Base-by-base conservation (phyloP, 805 yeast species). In the Candida schatavii region DNA sequence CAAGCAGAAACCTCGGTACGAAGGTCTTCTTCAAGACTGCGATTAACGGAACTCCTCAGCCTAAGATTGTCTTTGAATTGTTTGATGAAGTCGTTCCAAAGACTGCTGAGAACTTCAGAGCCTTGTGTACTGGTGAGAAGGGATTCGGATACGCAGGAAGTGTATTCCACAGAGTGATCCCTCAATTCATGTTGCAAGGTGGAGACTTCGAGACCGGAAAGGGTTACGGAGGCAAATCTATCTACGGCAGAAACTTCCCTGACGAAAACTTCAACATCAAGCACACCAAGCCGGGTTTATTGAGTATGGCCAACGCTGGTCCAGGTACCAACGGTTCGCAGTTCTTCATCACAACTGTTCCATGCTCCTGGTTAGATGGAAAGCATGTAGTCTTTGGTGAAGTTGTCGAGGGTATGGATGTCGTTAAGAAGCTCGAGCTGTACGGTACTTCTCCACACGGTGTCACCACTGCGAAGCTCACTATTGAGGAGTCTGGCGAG, bases 281-380 rank as follows among this genome's bases (percentile, higher is more conserved):
- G 61, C 97, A 91, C 72, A 74, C 73, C 75, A 81, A 68, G 81
- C 95, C 76, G 77, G 78, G 78, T 51, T 89, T 78, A 72, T 85
- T 70, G 68, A 88, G 96, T 49, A 91, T 91, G 97, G 97, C 97
- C 66, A 91, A 91, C 66, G 95, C 97, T 50, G 97, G 97, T 56
- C 96, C 95, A 69, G 87, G 88, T 83, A 88, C 97, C 74, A 91
- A 91, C 74, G 97, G 97, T 44, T 89, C 97, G 42, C 98, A 90
- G 74, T 90, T 90, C 73, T 90, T 91, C 80, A 85, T 88, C 74
- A 88, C 97, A 67, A 88, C 96, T 44, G 90, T 86, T 41, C 75
- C 83, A 52, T 75, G 84, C 59, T 85, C 93, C 46, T 87, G 93
- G 91, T 78, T 90, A 67, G 95, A 89, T 61, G 96, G 96, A 49